Evolutionary conservation across 768 basidiomycete genomes (phyloP), one percentile per base, ranked within the genome.

Genomic region (Phylloporus sp.): DNA sequence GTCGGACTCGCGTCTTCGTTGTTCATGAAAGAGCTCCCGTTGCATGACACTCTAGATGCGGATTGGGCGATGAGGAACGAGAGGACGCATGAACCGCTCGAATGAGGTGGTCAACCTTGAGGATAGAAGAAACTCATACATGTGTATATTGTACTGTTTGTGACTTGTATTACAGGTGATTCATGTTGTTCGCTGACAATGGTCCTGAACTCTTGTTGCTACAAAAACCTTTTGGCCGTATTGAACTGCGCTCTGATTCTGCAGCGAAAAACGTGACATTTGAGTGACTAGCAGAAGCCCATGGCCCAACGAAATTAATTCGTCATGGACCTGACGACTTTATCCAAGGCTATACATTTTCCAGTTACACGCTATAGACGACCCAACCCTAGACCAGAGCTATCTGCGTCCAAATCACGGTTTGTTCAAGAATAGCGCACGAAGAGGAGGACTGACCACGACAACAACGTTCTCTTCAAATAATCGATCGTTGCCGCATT

Each of bases 401-500:
- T 34, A 24, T 15, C 27, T 13, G 18, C 8, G 10, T 37, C 15
- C 26, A 32, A 29, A 26, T 38, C 28, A 46, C n/a, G 14, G 26
- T 39, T 24, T 9, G 11, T 31, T 34, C 24, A 37, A 42, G 26
- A 52, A 44, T 23, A 36, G n/a, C 33, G 26, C 6, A 10, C 39
- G 6, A 55, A 24, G 17, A 46, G 28, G 44, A 23, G 29, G 43
- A 39, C 43, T 32, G 41, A 38, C 42, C 50, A 50, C 9, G 58
- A 56, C 9, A 68, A 27, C 28, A 72, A 44, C 50, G 59, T 68
- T 34, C 65, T 59, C 57, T 70, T 64, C 50, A 72, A 46, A 50
- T 73, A 72, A 23, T 63, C 55, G 26, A 70, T 58, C 35, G 68
- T 69, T 13, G 69, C 64, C 3, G 68, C 72, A 26, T 72, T 69